phyloP scores from a whole-genome alignment of 192 early-diverging fungal species.

The Chytriomyces confervae region DNA sequence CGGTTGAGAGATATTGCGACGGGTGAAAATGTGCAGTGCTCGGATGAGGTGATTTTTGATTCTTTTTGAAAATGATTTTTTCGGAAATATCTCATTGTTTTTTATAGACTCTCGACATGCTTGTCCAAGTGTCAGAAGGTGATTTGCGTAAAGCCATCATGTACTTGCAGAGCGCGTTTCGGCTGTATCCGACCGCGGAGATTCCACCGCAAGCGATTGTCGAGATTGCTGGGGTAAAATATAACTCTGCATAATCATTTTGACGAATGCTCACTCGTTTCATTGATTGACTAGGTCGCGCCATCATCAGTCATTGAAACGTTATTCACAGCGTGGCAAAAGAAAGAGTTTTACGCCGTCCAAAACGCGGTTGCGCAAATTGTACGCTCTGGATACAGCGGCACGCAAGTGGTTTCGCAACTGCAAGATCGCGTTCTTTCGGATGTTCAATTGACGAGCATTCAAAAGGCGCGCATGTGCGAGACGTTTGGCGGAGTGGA shows the following conservation, averaged over 20 bases:
- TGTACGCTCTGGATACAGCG: constrained; percentile 76
- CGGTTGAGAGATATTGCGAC: constrained; percentile 71
- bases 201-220: constrained; percentile 63
- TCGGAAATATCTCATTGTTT: constrained; percentile 1
- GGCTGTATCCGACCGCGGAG: constrained; percentile 55
- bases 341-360: constrained; percentile 53
- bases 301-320: constrained; percentile 67
- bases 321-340: constrained; percentile 64
- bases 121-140: constrained; percentile 81
- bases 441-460: constrained; percentile 63
- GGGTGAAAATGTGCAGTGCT: constrained; percentile 69
- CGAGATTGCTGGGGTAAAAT: constrained; percentile 80
- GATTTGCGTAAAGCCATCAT: constrained; percentile 93
- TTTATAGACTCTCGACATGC: constrained; percentile 61
- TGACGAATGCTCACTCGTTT: constrained; percentile 22
- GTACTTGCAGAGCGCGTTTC: constrained; percentile 83
- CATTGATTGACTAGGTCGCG: constrained; percentile 53
- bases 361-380: constrained; percentile 62
- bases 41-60: constrained; percentile 51
- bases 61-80: background rate
- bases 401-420: constrained; percentile 74
- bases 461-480: constrained; percentile 78
- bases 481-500: constrained; percentile 73
- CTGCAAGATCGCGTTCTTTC: constrained; percentile 70
- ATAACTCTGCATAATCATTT: background rate